Base-by-base conservation (phyloP, 1,139 yeast genomes). In the Pichia sp. region DNA sequence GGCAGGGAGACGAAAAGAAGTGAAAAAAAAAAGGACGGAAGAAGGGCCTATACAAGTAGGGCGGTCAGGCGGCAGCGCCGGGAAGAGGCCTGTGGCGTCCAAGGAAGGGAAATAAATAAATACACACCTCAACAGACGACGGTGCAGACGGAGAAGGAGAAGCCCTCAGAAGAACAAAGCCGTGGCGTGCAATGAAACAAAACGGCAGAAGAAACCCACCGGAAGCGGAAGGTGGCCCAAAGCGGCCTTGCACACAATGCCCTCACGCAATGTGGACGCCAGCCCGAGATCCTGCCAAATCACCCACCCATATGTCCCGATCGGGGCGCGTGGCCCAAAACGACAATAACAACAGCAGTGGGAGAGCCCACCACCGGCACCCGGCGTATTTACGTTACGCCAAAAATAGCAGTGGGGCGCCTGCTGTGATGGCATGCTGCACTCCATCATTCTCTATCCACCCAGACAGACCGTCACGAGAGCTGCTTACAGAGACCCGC, bases 11-110 rank as follows among this genome's bases (percentile, higher is more conserved):
- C n/a, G 18, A 41, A 25, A 41, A 41, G 44, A 41, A 21, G 16
- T 7, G 26, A 28, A 82, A 63, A 39, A 9, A 9, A 22, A 39
- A 22, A 18, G 2, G 4, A 39, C 4, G 16, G 23, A 39, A 18
- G 41, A 37, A 37, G 41, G n/a, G 22, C n/a, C n/a, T n/a, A 34
- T 13, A 34, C 9, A 16, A 16, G n/a, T 9, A 36, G 21, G 21
- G 21, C 3, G n/a, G 6, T 3, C 2, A 36, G 5, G 12, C 30
- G n/a, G n/a, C n/a, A n/a, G n/a, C n/a, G n/a, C 12, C 12, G 30
- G 30, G 12, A 26, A 26, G 30, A 26, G 12, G 12, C 12, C 8
- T 26, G 34, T 13, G 13, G 34, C n/a, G n/a, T n/a, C n/a, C 34
- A 16, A 16, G n/a, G 37, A 13, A 16, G 18, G 37, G 37, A n/a